Evolutionary conservation across 2,329 filamentous ascomycete species (phyloP).

Genomic region (Penicillium brevicompactum): DNA sequence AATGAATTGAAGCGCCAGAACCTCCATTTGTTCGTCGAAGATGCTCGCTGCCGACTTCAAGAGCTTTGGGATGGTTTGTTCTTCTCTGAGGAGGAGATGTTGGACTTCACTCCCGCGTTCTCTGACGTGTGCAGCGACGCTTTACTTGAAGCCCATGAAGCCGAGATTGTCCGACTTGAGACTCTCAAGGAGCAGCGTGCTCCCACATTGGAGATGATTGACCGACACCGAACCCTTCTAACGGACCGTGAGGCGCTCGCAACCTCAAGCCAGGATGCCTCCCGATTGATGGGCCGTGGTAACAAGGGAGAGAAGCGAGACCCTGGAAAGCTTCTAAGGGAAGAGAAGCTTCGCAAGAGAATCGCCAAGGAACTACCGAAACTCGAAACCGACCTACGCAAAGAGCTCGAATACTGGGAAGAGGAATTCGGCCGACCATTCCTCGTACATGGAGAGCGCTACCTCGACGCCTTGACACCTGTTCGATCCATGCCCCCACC

Average conservation of each 20-base stretch:
- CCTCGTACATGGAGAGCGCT: conserved; percentile 87
- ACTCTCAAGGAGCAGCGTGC: conserved; percentile 82
- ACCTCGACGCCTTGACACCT: conserved; percentile 76
- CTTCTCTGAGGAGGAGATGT: conserved; percentile 97
- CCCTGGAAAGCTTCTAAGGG: conserved; percentile 86
- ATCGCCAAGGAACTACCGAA: conserved; percentile 96
- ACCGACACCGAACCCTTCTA: conserved; percentile 79
- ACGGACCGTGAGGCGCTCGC: conserved; percentile 83
- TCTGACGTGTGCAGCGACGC: conserved; percentile 97
- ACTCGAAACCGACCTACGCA: conserved; percentile 79
- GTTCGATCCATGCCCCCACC: conserved; percentile 68
- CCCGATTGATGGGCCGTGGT: conserved; percentile 85
- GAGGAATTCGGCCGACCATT: conserved; percentile 93
- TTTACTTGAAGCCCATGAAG: conserved; percentile 89
- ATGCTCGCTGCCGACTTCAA: conserved; percentile 85
- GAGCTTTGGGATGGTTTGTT: conserved; percentile 94
- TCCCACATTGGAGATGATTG: conserved; percentile 78
- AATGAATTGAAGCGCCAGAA: conserved; percentile 96
- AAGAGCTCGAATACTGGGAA: conserved; percentile 82
- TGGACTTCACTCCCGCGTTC: conserved; percentile 95
- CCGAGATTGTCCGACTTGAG: conserved; percentile 81
- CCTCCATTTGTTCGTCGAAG: conserved; percentile 92
- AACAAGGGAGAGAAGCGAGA: conserved; percentile 93
- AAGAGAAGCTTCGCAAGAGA: conserved; percentile 98
- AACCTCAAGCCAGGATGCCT: conserved; percentile 93